Conservation (phyloP, 2,329 filamentous ascomycete species). For the Rutstroemia sp. region DNA sequence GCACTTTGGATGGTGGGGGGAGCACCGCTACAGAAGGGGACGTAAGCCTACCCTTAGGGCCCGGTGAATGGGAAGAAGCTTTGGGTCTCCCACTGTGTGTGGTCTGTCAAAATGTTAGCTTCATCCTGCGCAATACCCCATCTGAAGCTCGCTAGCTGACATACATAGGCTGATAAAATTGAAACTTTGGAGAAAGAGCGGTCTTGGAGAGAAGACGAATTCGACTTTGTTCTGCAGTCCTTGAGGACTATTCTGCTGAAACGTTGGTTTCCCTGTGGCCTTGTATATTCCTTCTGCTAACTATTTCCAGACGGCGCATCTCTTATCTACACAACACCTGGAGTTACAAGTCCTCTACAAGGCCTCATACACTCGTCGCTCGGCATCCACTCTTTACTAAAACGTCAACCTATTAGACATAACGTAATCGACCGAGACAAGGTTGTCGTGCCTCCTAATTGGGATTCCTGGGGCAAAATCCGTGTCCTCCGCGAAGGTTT, state of each 20-base stretch:
- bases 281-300: conserved; percentile 7
- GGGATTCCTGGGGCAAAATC: conserved; percentile 98
- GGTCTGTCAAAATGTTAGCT: conserved; percentile 84
- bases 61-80: conserved; percentile 89
- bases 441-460: conserved; percentile 90
- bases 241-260: conserved; percentile 83
- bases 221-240: conserved; percentile 92
- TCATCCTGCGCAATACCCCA: background rate
- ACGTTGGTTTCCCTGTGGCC: conserved; percentile 44
- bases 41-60: conserved; percentile 69
- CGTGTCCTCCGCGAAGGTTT: conserved; percentile 85
- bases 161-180: conserved; percentile 34
- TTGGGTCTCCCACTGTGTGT: conserved; percentile 83
- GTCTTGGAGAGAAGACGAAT: conserved; percentile 92
- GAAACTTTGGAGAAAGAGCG: conserved; percentile 83
- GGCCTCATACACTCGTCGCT: conserved; percentile 78
- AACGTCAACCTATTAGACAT: conserved; percentile 71
- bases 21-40: conserved; percentile 56
- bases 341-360: conserved; percentile 68
- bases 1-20: conserved; percentile 53
- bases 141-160: conserved; percentile 9
- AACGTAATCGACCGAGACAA: conserved; percentile 93
- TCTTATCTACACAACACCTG: conserved; percentile 76
- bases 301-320: conserved; percentile 62
- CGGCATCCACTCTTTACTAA: conserved; percentile 76